phyloP scores from a whole-genome alignment of 2,329 filamentous ascomycete species.

The Microcera coccophila region DNA sequence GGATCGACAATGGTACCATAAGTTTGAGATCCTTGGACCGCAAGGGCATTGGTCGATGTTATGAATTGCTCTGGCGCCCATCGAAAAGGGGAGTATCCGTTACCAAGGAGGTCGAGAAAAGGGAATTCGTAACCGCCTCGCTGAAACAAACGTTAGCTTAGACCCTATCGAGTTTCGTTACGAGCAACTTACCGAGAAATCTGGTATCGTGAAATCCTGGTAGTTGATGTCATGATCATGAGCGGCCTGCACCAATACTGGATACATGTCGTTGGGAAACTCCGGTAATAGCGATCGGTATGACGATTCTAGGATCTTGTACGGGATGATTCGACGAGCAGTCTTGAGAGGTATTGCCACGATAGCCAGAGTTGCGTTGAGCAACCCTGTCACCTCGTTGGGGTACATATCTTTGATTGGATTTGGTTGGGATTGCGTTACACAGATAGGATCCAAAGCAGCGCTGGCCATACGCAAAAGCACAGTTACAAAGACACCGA shows the following conservation, averaged over 20 bases:
- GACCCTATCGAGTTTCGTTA: not conserved
- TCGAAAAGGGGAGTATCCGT: constrained; percentile 49
- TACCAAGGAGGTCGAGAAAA: constrained; percentile 50
- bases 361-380: constrained; percentile 52
- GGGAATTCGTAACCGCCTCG: constrained; percentile 51
- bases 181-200: not conserved
- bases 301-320: constrained; percentile 47
- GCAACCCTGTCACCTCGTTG: constrained; percentile 45
- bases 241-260: constrained; percentile 47
- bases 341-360: constrained; percentile 47
- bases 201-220: not conserved
- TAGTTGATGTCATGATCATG: constrained; percentile 49
- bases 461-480: not conserved
- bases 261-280: constrained; percentile 51
- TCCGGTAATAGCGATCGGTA: constrained; percentile 45
- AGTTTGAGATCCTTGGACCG: constrained; percentile 40
- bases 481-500: not conserved
- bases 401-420: constrained; percentile 46
- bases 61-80: constrained; percentile 48
- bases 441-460: not conserved
- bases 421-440: constrained; percentile 30
- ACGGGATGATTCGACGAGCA: constrained; percentile 48
- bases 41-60: constrained; percentile 37
- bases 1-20: constrained; percentile 45
- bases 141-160: constrained; percentile 27